Evolutionary conservation across 2,329 filamentous ascomycete species (phyloP).

Genomic region (Zymoseptoria passerinii): DNA sequence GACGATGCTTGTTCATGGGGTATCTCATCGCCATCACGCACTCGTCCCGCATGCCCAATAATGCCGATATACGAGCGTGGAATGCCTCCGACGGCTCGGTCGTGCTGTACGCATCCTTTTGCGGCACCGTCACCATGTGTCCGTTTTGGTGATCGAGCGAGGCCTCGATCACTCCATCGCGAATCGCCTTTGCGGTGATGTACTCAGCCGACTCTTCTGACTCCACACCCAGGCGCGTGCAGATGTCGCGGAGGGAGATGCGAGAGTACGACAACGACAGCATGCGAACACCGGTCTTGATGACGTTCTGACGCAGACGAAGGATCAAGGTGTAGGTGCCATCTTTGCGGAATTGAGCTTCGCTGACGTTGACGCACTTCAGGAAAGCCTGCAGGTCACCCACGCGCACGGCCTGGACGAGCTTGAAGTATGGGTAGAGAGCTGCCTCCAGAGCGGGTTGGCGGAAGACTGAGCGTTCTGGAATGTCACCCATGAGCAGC

Average conservation of each 20-base stretch:
- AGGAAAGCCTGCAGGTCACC: constrained; percentile 92
- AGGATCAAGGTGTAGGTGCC: constrained; percentile 93
- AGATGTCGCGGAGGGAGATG: constrained; percentile 94
- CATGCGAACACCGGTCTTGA: constrained; percentile 98
- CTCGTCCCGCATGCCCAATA: constrained; percentile 87
- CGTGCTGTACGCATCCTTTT: constrained; percentile 92
- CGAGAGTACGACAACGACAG: constrained; percentile 97
- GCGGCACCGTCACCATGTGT: constrained; percentile 97
- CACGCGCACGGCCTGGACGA: constrained; percentile 93
- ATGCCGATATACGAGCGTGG: constrained; percentile 90
- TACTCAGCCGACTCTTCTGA: constrained; percentile 98
- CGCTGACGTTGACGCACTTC: constrained; percentile 72
- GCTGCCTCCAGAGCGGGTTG: constrained; percentile 78
- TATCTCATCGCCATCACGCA: constrained; percentile 99
- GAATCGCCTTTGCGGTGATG: constrained; percentile 96
- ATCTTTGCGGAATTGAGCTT: constrained; percentile 80
- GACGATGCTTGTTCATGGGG: constrained; percentile 96
- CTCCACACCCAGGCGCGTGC: constrained; percentile 83
- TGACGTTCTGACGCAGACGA: constrained; percentile 93
- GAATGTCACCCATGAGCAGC: constrained; percentile 96
- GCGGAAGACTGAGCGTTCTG: constrained; percentile 88
- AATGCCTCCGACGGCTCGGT: constrained; percentile 94
- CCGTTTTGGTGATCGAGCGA: constrained; percentile 88
- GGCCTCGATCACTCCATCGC: constrained; percentile 94
- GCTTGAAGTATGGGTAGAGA: constrained; percentile 83